Evolutionary conservation across 2,329 filamentous ascomycete species (phyloP), one percentile per base, ranked within the genome.

Genomic region (Elsinoe ampelina): DNA sequence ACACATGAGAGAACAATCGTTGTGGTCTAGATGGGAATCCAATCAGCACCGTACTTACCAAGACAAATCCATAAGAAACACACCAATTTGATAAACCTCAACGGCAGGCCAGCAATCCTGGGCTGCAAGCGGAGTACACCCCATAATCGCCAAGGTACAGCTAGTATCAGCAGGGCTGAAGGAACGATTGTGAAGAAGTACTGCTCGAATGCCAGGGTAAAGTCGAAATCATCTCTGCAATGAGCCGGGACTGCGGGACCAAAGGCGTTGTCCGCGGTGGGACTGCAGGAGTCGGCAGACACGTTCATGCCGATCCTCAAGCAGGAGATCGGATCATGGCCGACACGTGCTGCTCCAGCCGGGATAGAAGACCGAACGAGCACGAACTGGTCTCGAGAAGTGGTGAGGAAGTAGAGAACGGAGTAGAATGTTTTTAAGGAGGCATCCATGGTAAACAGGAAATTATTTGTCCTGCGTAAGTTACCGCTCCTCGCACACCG

Each of bases 161-260:
- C 58, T 22, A 59, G 58, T 45, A 71, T 58, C 17, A 71, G 50
- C 30, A 71, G 43, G 13, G 62, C 62, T 8, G 68, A 57, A 30
- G 68, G 69, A 30, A 63, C 30, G 42, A 71, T 66, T 1, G 67
- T 67, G 34, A 72, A 63, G 36, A 71, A 62, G 7, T 64, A 47
- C 19, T 71, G 66, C 45, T 70, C 67, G 56, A 72, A 72, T 7
- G 69, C 62, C 26, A 71, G 59, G 15, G 70, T 70, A 43, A 72
- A 71, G 48, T 72, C 70, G 52, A 72, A 72, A 4, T 65, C 65
- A 54, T 68, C 67, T 56, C 70, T 54, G 39, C 61, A 61, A 10
- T 38, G 20, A 34, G 5, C 55, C 57, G 15, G 41, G 36, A 56
- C 43, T 43, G 52, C 51, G 34, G 57, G 57, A 47, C 51, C 57